Percentiles rank a stretch among this genome's conserved stretches.
Evolutionary conservation across 345 rosid genomes (phyloP).

Genomic region (Psidium guajava): DNA sequence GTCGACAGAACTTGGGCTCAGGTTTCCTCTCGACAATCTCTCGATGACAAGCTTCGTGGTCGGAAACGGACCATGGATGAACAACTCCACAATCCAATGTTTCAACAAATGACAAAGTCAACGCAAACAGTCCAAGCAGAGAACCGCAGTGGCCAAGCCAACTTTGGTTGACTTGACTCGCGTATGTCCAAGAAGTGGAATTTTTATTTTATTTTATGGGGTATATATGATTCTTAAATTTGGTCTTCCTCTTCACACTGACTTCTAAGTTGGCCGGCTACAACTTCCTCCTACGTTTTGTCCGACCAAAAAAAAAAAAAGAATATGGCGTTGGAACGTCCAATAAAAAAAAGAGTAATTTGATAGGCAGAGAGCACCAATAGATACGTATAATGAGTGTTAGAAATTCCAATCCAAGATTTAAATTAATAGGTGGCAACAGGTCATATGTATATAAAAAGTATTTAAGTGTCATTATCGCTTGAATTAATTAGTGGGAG

Average conservation of each 20-base stretch:
- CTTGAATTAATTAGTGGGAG: background rate
- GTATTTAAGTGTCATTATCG: rapidly evolving
- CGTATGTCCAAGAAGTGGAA: background rate
- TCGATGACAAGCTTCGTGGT: rapidly evolving
- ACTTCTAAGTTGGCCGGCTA: background rate
- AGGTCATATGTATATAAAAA: background rate
- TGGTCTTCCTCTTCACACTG: background rate
- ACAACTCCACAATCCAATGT: background rate
- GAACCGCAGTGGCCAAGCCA: background rate
- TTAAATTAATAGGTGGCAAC: background rate
- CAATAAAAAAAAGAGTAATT: background rate
- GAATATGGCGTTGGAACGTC: background rate
- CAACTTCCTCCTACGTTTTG: background rate
- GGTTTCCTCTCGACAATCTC: background rate
- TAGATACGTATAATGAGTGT: background rate
- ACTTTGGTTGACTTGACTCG: background rate
- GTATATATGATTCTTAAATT: background rate
- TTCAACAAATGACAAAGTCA: background rate
- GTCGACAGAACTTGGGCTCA: rapidly evolving
- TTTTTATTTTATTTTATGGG: background rate
- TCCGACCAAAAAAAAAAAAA: no score
- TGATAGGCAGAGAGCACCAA: background rate
- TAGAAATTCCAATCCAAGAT: background rate
- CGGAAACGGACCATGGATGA: rapidly evolving
- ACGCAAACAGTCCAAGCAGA: background rate